Conservation (phyloP, 2,329 filamentous ascomycete species). For the Alternaria arborescens region DNA sequence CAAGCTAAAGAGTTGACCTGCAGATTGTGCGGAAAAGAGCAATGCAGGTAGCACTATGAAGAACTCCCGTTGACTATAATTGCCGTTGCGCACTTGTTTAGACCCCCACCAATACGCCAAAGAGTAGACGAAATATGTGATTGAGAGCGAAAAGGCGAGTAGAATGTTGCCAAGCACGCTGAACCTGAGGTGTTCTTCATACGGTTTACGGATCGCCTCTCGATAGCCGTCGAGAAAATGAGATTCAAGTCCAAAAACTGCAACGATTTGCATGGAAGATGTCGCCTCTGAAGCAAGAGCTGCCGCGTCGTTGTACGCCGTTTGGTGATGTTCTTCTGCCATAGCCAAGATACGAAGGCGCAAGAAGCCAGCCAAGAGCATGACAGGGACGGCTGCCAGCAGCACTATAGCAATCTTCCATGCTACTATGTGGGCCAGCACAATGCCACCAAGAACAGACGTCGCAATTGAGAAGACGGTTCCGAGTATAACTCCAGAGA, state of each 20-base stretch:
- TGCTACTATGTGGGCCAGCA: constrained; percentile 58
- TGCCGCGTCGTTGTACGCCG: constrained; percentile 70
- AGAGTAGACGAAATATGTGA: constrained; percentile 60
- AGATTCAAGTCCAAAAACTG: constrained; percentile 54
- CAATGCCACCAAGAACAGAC: constrained; percentile 58
- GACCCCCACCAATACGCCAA: constrained; percentile 60
- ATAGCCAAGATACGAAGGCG: constrained; percentile 60
- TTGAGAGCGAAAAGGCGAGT: constrained; percentile 55
- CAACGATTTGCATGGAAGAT: constrained; percentile 69
- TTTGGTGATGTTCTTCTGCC: constrained; percentile 70
- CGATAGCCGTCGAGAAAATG: constrained; percentile 51
- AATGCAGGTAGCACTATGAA: constrained; percentile 58
- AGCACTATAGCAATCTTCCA: constrained; percentile 63
- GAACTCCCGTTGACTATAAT: constrained; percentile 53
- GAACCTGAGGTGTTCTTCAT: constrained; percentile 52
- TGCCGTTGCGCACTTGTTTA: constrained; percentile 54
- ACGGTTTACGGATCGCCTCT: constrained; percentile 50
- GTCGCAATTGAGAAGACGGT: constrained; percentile 60
- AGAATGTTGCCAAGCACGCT: constrained; percentile 53
- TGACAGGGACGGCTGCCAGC: constrained; percentile 59
- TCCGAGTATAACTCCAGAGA: constrained; percentile 60
- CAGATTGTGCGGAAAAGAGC: constrained; percentile 57
- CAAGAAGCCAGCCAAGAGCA: constrained; percentile 58
- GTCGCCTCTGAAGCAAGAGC: constrained; percentile 73
- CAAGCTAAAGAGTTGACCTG: constrained; percentile 58